Evolutionary conservation across 805 yeast genomes (phyloP), one percentile per base, ranked within the genome.

Genomic region (Lachancea quebecensis): DNA sequence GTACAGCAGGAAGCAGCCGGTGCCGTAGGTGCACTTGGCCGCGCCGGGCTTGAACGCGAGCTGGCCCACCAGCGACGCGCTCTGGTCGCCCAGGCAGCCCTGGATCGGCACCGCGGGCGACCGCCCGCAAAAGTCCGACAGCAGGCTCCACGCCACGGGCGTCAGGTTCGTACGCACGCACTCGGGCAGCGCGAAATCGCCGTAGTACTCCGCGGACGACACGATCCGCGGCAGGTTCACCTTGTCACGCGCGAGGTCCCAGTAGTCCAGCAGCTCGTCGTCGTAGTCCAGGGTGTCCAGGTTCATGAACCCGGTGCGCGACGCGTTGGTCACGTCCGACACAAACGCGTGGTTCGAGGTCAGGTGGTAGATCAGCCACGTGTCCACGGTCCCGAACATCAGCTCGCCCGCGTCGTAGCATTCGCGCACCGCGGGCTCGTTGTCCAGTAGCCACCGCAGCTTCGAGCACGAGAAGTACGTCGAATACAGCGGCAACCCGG

Each of bases 21-120:
- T 90, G 51, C 98, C 98, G 59, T 89, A 90, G 10, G 98, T 90
- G 73, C 95, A 88, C 67, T 90, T 90, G 38, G 96, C 96, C 38
- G 83, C 79, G 45, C 96, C 96, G 37, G 78, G 74, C 51, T 77
- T 73, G 57, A 88, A 78, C 1, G 96, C 96, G 65, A 86, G 67
- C 66, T 90, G 96, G 32, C 97, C 98, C 41, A 89, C 95, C 49
- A 91, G 67, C 1, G 97, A 93, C 2, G 96, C 88, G 45, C 90
- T 79, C 70, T 90, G 98, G 68, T 90, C 98, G 48, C 97, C 97
- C 28, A 90, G 72, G 67, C 95, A 86, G 38, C 96, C 96, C 55
- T 86, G 78, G 47, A 90, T 79, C 31, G 96, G 95, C 25, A 82
- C 71, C 38, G 76, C 81, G 42, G 73, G 70, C 49, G 82, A 72